Evolutionary conservation across 2,329 filamentous ascomycete species (phyloP).

Genomic region (Verruconis gallopava): DNA sequence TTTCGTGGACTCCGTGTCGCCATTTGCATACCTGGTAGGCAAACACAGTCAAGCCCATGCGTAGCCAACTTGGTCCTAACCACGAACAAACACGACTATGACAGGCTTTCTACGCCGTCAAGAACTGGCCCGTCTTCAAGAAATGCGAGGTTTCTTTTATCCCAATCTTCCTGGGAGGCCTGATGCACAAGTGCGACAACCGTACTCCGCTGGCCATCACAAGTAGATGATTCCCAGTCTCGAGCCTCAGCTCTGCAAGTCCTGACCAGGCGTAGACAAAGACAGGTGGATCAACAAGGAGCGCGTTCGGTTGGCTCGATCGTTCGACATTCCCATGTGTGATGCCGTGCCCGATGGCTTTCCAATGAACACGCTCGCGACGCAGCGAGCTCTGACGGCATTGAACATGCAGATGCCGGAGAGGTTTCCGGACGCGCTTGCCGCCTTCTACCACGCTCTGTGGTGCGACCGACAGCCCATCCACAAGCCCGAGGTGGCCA

Average conservation of each 20-base stretch:
- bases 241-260: background rate
- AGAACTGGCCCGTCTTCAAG: slow-evolving; percentile 45
- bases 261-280: slow-evolving; percentile 48
- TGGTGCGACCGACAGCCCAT: slow-evolving; percentile 39
- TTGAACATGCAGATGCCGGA: slow-evolving; percentile 31
- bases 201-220: slow-evolving; percentile 42
- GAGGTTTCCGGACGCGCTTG: slow-evolving; percentile 28
- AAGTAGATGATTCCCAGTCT: too few species aligned
- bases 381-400: slow-evolving; percentile 40
- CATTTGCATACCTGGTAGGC: slow-evolving; percentile 49
- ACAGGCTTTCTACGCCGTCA: slow-evolving; percentile 5
- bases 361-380: slow-evolving; percentile 9
- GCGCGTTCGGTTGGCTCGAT: slow-evolving; percentile 39
- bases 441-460: slow-evolving; percentile 36
- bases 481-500: slow-evolving; percentile 31
- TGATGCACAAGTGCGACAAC: slow-evolving; percentile 45
- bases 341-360: slow-evolving; percentile 25
- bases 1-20: slow-evolving; percentile 46
- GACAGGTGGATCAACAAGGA: slow-evolving; percentile 42
- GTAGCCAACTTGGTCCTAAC: slow-evolving; percentile 3
- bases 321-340: slow-evolving; percentile 42
- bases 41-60: slow-evolving; percentile 1
- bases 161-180: slow-evolving; percentile 46
- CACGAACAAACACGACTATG: background rate
- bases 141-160: slow-evolving; percentile 42